A percentile compares a stretch with the other conserved stretches of the same genome.
Conservation (phyloP, 2,329 filamentous ascomycete species). For the Fusarium algeriense region DNA sequence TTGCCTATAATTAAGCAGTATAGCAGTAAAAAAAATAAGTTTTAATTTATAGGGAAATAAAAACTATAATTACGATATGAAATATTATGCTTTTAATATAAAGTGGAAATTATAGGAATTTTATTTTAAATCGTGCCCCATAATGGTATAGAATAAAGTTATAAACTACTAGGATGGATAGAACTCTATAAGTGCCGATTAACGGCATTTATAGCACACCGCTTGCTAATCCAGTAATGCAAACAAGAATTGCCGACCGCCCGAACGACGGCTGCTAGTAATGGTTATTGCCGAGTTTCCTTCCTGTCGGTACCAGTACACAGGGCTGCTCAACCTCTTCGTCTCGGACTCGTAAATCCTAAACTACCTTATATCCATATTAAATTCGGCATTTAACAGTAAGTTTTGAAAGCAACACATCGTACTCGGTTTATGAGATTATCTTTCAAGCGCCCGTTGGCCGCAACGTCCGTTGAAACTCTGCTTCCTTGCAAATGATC, state of each 20-base stretch:
- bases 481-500: too few species aligned
- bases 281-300: rapidly evolving
- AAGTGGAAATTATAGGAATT: too few species aligned
- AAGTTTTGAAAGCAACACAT: too few species aligned
- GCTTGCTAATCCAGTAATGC: rapidly evolving
- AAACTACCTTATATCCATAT: too few species aligned
- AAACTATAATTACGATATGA: neutral
- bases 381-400: too few species aligned
- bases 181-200: neutral
- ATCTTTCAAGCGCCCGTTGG: too few species aligned
- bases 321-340: neutral
- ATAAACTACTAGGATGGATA: neutral
- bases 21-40: neutral
- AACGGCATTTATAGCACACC: rapidly evolving
- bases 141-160: neutral
- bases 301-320: too few species aligned
- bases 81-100: neutral
- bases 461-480: too few species aligned
- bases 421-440: too few species aligned
- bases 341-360: neutral
- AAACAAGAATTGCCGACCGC: rapidly evolving
- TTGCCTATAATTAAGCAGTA: rapidly evolving
- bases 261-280: rapidly evolving
- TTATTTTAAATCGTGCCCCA: too few species aligned
- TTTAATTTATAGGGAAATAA: neutral